Evolutionary conservation across 2,329 filamentous ascomycete species (phyloP), one percentile per base, ranked within the genome.

Genomic region (Ascochyta fabae): DNA sequence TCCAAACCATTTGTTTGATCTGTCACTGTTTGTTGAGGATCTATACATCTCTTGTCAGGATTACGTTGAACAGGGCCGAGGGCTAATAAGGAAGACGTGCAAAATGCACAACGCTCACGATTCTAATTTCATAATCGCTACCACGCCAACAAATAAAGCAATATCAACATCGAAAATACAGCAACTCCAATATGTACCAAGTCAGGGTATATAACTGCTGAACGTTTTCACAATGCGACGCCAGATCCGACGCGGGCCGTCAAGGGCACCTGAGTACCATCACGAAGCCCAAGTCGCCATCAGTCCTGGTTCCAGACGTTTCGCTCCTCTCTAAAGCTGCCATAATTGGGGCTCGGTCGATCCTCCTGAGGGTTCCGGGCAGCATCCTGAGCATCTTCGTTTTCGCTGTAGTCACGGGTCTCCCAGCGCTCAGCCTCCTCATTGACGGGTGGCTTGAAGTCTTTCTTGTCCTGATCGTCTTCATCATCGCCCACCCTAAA

Each of bases 401-500:
- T 60, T n/a, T 64, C 49, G 49, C 58, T 64, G 45, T 70, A 68
- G 38, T 76, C 64, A 48, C 74, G 68, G 12, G 56, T 62, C 60
- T 79, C 73, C 80, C 81, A 83, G 24, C 75, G 72, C 40, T 61
- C 60, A 12, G 77, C 77, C 58, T 81, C 79, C 51, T 79, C 77
- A 3, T 75, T 75, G 23, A 77, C 71, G 33, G 74, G 67, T 1
- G 75, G 73, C 23, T 68, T 69, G 46, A 69, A 70, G 27, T 74
- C 71, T 26, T 71, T 64, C 34, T 69, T 64, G 8, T 59, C 58
- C n/a, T 72, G 71, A 24, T 78, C 74, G 23, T 57, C 59, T 19
- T 62, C 59, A 36, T 75, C 74, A 12, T 78, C 76, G n/a, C 70
- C 77, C 5, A 79, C 71, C 1, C 68, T 69, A 53, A 81, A 80